Base-by-base conservation (phyloP, 495 filamentous ascomycete species). In the Hyaloscypha bicolor region DNA sequence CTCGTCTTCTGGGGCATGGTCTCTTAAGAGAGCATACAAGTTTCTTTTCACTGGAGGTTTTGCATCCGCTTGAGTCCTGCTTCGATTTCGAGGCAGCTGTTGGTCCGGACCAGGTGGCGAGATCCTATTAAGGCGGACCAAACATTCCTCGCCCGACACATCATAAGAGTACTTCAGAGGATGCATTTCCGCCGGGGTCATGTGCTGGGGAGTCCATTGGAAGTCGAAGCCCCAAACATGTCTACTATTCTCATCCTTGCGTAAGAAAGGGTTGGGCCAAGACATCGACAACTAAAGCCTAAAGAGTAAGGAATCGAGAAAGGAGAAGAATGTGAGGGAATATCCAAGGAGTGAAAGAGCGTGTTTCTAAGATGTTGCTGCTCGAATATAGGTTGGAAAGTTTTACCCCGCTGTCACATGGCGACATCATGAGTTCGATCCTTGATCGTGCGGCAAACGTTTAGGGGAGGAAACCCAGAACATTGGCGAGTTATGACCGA, bases 191-290 rank as follows among this genome's bases (percentile, higher is more conserved):
- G 89, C 82, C n/a, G 77, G 64, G 11, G 85, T 88, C 19, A 84
- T 76, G 74, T 96, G 92, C 1, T 87, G 75, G 3, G 82, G 75
- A 0, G 91, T 91, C 83, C 90, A 89, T 59, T 88, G 81, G 73
- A 94, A 94, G 6, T 82, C 82, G 69, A 91, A 83, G 6, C 85
- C 91, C 87, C 88, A 94, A 64, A 76, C 79, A 53, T 77, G 25
- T 21, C 67, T 48, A 16, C 65, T 70, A 45, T 73, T 75, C 29
- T 71, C 70, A 62, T 73, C 68, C 22, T 42, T 52, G 31, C 37
- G 74, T 53, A 21, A 66, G 64, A 69, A 80, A 76, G 16, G 74
- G 68, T 77, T 81, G 35, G 67, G 76, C 69, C 75, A 79, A 63
- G 74, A 73, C 79, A 78, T 84, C 3, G 42, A 48, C 16, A 48